phyloP scores from a whole-genome alignment of 176 grass and related monocot species.

The Lolium perenne region DNA sequence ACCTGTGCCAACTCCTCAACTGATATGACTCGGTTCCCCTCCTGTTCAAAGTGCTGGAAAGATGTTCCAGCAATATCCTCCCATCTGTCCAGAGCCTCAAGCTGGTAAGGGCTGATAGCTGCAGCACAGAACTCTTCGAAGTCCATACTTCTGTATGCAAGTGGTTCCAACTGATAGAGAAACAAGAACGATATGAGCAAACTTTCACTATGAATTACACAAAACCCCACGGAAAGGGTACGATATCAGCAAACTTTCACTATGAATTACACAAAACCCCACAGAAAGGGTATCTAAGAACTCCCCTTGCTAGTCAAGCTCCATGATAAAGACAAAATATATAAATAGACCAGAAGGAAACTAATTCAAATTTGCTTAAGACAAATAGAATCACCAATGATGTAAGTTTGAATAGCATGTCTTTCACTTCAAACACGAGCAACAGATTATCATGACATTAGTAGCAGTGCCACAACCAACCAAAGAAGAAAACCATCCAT shows the following conservation, averaged over 20 bases:
- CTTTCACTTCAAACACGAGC: background rate
- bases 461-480: background rate
- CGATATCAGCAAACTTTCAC: background rate
- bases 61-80: conserved; percentile 94
- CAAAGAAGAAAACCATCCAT: conserved; percentile 7
- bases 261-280: background rate
- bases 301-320: background rate
- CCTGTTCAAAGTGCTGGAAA: conserved; percentile 88
- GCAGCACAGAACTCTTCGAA: conserved; percentile 98
- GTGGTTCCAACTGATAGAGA: conserved; percentile 79
- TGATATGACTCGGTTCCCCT: conserved; percentile 85
- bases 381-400: background rate
- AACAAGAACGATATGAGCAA: conserved; percentile 26
- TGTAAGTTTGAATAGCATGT: background rate
- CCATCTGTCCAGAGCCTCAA: conserved; percentile 95
- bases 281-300: background rate
- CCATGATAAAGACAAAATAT: background rate
- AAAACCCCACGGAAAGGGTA: background rate
- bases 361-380: background rate
- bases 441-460: conserved; percentile 5
- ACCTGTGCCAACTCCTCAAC: conserved; percentile 94
- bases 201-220: background rate
- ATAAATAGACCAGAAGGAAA: conserved; percentile 30
- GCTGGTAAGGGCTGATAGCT: conserved; percentile 91
- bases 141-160: conserved; percentile 86